Base-by-base conservation (phyloP, 164 flowering plant genomes). In the Houttuynia cordata region DNA sequence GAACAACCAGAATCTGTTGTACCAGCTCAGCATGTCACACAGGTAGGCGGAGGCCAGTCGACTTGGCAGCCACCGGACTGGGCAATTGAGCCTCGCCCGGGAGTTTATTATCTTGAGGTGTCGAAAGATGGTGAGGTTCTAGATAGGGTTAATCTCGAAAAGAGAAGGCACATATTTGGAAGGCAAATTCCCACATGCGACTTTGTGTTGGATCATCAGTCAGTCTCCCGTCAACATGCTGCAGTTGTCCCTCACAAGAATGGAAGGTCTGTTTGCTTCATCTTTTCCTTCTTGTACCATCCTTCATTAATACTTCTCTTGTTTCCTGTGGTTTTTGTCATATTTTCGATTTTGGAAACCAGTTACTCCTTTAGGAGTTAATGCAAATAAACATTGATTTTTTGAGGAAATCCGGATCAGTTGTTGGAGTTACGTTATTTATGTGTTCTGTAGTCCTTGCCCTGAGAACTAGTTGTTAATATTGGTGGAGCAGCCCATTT, bases 61-160 rank as follows among this genome's bases (percentile, higher is more conserved):
- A 85, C 72, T 20, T 91, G 97, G 99, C 89, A 83, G 74, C 96
- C 99, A 57, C 99, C 99, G 7, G 96, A 94, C 71, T 94, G 99
- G 99, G 97, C 96, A 1, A 83, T 94, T 64, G 99, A 94, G 68
- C 99, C 97, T 42, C 80, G 95, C 0, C 76, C 84, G 0, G 96
- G 99, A 56, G 87, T 94, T 58, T 86, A 77, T 61, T 83, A 80
- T 74, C 95, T 94, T 60, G 95, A 94, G 53, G 96, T 94, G 62
- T 39, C 87, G 73, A 94, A 94, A 70, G 99, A 87, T 23, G 84
- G 93, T 0, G 84, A 86, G 74, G 85, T 88, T 25, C 75, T 88
- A 55, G 97, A 81, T 68, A 72, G 59, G 56, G 80, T 94, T 63
- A 74, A 74, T 71, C 75, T 94, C 25, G 89, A 86, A 58, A 88